A percentile compares a stretch with the other conserved stretches of the same genome.
These are phyloP conservation scores for Diaporthe caulivora DNA, from an alignment of 2,329 filamentous ascomycete genomes.

Conservation along the genomic window DNA sequence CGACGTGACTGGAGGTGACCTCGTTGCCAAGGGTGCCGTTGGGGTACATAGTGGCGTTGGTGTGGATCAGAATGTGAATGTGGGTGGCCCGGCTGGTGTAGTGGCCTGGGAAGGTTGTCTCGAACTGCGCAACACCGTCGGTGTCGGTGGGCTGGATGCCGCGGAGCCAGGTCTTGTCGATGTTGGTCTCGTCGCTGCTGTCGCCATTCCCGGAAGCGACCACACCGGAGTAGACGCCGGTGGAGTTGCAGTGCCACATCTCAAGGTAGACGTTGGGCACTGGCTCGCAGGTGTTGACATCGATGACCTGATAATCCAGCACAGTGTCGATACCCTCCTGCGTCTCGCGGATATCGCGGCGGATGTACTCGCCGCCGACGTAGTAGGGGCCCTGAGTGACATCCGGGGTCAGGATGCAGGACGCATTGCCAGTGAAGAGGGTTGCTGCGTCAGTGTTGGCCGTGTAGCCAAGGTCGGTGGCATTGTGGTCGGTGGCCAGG, in stretches of 20 bases:
- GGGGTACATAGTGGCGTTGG: constrained; percentile 50
- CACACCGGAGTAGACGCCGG: constrained; percentile 53
- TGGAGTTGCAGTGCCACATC: constrained; percentile 62
- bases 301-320: constrained; percentile 66
- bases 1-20: constrained; percentile 47
- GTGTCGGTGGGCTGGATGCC: constrained; percentile 54
- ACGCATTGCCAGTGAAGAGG: constrained; percentile 53
- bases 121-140: constrained; percentile 54
- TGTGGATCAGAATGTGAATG: constrained; percentile 51
- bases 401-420: constrained; percentile 61
- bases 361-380: constrained; percentile 63
- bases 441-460: constrained; percentile 45
- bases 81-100: constrained; percentile 60
- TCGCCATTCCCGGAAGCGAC: constrained; percentile 52
- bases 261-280: constrained; percentile 62
- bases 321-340: constrained; percentile 62
- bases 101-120: constrained; percentile 58
- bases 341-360: constrained; percentile 60
- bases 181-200: constrained; percentile 53
- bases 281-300: constrained; percentile 65
- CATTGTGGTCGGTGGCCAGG: constrained; percentile 52
- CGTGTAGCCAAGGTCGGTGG: constrained; percentile 49
- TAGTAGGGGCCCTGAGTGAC: constrained; percentile 64
- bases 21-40: constrained; percentile 56
- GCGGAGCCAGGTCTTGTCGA: constrained; percentile 56